Base-by-base conservation (phyloP, 768 basidiomycete species). In the Clathrus columnatus region DNA sequence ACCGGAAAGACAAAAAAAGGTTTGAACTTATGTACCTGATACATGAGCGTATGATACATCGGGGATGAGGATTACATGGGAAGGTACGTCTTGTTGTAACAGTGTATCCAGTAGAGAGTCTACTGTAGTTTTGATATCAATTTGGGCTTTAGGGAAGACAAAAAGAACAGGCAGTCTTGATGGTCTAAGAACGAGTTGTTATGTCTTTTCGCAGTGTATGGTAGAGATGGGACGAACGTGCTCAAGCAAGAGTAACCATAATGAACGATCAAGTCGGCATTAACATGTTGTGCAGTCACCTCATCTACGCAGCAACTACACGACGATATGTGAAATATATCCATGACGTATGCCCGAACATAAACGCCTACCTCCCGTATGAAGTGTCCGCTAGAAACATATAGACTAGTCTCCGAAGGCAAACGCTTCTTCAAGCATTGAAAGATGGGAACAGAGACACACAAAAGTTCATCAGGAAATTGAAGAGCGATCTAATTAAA, bases 241-340 rank as follows among this genome's bases (percentile, higher is more conserved):
- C 87, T 91, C 74, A 97, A 80, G 67, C 96, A 99, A 0, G 95
- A 93, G 72, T 96, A 89, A 1, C 95, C 95, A 63, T 96, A 97
- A 64, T 99, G 95, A 2, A 99, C 84, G 59, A 96, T 77, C 7
- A 84, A 81, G 64, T 97, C 90, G 0, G 93, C 91, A 60, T 93
- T 83, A 46, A 93, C 84, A 64, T 99, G 96, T 62, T 92, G 85
- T 3, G 95, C 93, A 5, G 93, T 87, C 5, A 98, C 87, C 61
- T 97, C 91, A 63, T 99, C 96, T 2, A 95, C 91, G 65, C 96
- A 98, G 64, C 96, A 99, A 63, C 94, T 93, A 63, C 17, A 24
- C 50, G 44, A 60, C n/a, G n/a, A n/a, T n/a, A n/a, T n/a, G n/a
- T n/a, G n/a, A n/a, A 47, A 60, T n/a, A n/a, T n/a, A n/a, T n/a